Percentiles rank a stretch among this genome's conserved stretches.
phyloP scores from a whole-genome alignment of 1,284 basidiomycete genomes.

The Exobasidium rhododendri region DNA sequence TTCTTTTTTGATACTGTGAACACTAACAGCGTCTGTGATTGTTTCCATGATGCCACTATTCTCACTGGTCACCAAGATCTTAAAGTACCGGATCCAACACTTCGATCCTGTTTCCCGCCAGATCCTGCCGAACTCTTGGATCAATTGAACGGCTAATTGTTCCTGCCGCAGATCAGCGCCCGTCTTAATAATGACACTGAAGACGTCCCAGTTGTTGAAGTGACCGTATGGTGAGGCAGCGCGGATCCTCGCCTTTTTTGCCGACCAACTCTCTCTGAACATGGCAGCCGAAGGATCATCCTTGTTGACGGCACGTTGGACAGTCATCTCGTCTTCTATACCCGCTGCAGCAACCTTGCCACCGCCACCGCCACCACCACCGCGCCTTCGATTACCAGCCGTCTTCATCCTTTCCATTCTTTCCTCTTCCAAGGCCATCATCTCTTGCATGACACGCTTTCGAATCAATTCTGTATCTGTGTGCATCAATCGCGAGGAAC shows the following conservation, averaged over 20 bases:
- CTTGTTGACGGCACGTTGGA: constrained; percentile 87
- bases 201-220: constrained; percentile 73
- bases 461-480: constrained; percentile 69
- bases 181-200: constrained; percentile 97
- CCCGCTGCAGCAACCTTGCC: constrained; percentile 55
- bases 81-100: constrained; percentile 58
- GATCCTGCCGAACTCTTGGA: constrained; percentile 85
- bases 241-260: constrained; percentile 92
- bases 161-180: constrained; percentile 96
- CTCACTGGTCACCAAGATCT: constrained; percentile 90
- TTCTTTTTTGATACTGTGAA: constrained; percentile 98
- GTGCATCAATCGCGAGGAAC: constrained; percentile 24
- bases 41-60: constrained; percentile 70
- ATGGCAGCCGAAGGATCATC: constrained; percentile 86
- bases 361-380: neutral
- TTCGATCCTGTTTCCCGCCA: constrained; percentile 68
- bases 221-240: constrained; percentile 92
- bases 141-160: constrained; percentile 92
- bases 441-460: constrained; percentile 96
- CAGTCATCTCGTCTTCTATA: constrained; percentile 64
- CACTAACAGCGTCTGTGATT: constrained; percentile 85
- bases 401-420: constrained; percentile 87
- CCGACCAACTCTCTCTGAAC: constrained; percentile 90
- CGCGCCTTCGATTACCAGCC: constrained; percentile 24
- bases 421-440: constrained; percentile 93